phyloP scores from a whole-genome alignment of 1,139 yeast species.

The Kluyveromyces sp. region DNA sequence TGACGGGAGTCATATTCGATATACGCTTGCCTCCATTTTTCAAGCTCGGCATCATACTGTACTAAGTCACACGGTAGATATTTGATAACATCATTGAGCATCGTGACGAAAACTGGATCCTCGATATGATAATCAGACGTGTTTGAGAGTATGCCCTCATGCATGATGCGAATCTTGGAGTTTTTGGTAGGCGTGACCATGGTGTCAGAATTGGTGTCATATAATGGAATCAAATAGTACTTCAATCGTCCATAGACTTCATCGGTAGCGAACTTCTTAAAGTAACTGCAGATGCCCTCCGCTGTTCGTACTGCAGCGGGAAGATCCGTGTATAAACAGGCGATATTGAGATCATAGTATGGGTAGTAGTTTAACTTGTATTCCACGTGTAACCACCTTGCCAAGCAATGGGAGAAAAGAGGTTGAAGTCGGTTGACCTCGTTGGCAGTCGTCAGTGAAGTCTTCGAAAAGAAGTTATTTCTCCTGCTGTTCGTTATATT shows the following conservation, averaged over 20 bases:
- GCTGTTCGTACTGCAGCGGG: constrained; percentile 18
- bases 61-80: constrained; percentile 26
- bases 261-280: constrained; percentile 13
- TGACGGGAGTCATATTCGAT: constrained; percentile 11
- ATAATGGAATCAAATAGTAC: constrained; percentile 24
- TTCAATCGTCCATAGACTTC: constrained; percentile 22
- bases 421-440: constrained; percentile 17
- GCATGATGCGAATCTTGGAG: constrained; percentile 4
- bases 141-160: constrained; percentile 9
- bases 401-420: constrained; percentile 22
- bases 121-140: constrained; percentile 16
- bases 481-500: constrained; percentile 15
- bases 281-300: constrained; percentile 18
- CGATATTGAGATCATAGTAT: constrained; percentile 27
- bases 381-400: constrained; percentile 27
- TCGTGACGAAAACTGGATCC: constrained; percentile 27
- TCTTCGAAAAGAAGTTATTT: constrained; percentile 19
- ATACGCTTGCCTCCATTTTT: constrained; percentile 23
- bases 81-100: constrained; percentile 26
- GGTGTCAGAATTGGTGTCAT: constrained; percentile 10
- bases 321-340: constrained; percentile 25
- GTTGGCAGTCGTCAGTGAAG: constrained; percentile 10
- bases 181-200: not conserved
- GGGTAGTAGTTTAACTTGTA: constrained; percentile 29
- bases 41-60: constrained; percentile 7